These are phyloP conservation scores for Tetraselmis striata DNA, from an alignment of 139 green algal species.

Conservation along the genomic window DNA sequence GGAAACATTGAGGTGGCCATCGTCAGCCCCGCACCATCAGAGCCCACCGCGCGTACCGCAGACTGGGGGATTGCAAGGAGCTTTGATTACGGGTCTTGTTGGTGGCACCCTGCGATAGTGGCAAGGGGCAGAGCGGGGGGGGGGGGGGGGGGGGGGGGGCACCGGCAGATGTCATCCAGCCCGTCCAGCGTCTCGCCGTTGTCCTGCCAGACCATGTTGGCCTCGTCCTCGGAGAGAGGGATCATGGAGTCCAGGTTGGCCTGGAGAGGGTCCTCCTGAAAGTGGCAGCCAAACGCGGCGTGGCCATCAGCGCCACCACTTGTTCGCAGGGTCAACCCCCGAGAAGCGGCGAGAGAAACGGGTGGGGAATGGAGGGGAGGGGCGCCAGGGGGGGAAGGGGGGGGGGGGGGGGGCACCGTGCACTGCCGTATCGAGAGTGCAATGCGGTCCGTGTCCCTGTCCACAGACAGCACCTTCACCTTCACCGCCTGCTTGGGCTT, in stretches of 20 bases:
- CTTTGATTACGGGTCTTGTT: no score
- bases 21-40: no score
- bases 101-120: no score
- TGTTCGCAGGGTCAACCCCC: no score
- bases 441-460: background rate
- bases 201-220: background rate
- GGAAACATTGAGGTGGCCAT: no score
- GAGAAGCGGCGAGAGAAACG: no score
- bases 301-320: no score
- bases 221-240: background rate
- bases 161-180: background rate
- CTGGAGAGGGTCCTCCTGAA: background rate
- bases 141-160: no score
- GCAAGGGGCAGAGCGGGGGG: no score
- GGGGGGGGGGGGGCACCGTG: background rate
- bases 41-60: no score
- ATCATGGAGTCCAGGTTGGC: background rate
- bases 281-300: no score
- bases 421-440: background rate
- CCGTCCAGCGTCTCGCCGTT: background rate
- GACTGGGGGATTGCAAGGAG: no score
- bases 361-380: background rate
- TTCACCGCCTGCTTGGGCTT: background rate
- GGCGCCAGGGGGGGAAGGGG: background rate
- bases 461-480: background rate